Percentiles rank a stretch among this genome's conserved stretches.
phyloP scores from a whole-genome alignment of 495 filamentous ascomycete species.

The Neurospora sp. region DNA sequence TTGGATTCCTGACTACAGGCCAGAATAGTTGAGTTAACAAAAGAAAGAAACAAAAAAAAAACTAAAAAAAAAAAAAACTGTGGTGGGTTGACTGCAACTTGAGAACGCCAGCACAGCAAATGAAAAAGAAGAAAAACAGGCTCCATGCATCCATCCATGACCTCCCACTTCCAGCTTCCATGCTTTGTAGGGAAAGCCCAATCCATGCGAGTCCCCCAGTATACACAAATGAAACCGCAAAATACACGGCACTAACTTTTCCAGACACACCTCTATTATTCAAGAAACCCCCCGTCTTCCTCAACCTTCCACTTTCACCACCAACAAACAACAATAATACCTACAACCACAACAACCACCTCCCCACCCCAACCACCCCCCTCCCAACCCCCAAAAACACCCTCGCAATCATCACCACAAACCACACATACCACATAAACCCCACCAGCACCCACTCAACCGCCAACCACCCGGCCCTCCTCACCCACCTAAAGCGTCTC shows the following conservation, averaged over 20 bases:
- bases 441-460: constrained; percentile 74
- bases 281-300: not conserved
- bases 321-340: not conserved
- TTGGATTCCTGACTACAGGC: not conserved
- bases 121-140: not conserved
- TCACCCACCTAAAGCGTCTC: constrained; percentile 60
- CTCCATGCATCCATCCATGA: not conserved
- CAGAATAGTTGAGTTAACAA: not conserved
- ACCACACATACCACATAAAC: constrained; percentile 78
- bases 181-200: not conserved
- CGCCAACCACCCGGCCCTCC: constrained; percentile 56
- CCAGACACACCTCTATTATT: not conserved
- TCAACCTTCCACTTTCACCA: not conserved
- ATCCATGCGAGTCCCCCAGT: not conserved
- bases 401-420: constrained; percentile 61
- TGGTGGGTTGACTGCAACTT: not conserved
- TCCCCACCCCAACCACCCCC: constrained; percentile 44
- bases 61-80: not conserved
- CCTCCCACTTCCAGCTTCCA: not conserved
- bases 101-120: not conserved
- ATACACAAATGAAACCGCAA: not conserved
- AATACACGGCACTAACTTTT: not conserved
- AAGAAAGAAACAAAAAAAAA: not conserved
- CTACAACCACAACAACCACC: constrained; percentile 75
- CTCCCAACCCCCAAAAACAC: constrained; percentile 49